These are phyloP conservation scores for Verticillium tricorpus DNA, from an alignment of 2,329 filamentous ascomycete genomes.

Conservation along the genomic window DNA sequence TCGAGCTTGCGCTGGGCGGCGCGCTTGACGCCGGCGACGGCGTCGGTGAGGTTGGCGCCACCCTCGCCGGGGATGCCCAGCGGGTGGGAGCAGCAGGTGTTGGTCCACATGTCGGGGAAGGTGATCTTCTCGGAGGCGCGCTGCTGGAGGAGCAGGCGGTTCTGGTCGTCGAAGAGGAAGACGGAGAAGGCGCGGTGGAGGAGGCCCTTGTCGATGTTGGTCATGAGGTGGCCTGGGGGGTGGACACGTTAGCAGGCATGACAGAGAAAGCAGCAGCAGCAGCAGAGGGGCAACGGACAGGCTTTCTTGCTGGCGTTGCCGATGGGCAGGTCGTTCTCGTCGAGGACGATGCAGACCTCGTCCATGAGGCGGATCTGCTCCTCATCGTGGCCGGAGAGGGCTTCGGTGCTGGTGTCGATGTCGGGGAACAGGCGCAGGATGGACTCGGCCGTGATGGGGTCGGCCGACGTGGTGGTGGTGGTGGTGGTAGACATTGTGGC, in stretches of 20 bases:
- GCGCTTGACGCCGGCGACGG: slow-evolving; percentile 80
- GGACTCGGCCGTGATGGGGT: slow-evolving; percentile 76
- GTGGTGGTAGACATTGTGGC: slow-evolving; percentile 27
- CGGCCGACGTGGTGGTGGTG: slow-evolving; percentile 42
- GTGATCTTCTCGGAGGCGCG: slow-evolving; percentile 96
- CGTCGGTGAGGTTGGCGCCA: slow-evolving; percentile 73
- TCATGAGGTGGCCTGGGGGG: slow-evolving; percentile 87
- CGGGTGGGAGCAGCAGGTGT: slow-evolving; percentile 98
- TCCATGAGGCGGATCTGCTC: slow-evolving; percentile 99
- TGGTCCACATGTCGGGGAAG: slow-evolving; percentile 99
- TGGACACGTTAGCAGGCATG: slow-evolving; percentile 41
- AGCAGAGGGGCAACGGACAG: slow-evolving; percentile 55
- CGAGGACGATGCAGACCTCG: slow-evolving; percentile 94
- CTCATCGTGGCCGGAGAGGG: slow-evolving; percentile 87
- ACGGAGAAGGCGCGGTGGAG: slow-evolving; percentile 97
- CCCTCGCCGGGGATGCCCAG: slow-evolving; percentile 89
- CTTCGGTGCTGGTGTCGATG: slow-evolving; percentile 64
- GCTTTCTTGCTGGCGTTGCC: slow-evolving; percentile 97
- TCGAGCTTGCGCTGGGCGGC: slow-evolving; percentile 91
- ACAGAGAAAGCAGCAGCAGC: neutral
- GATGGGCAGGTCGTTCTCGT: slow-evolving; percentile 87
- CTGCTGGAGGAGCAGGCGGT: slow-evolving; percentile 91
- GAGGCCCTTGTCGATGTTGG: slow-evolving; percentile 93
- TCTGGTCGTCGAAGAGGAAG: slow-evolving; percentile 93
- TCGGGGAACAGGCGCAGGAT: slow-evolving; percentile 88